A percentile compares a stretch with the other conserved stretches of the same genome.
phyloP scores from a whole-genome alignment of 2,329 filamentous ascomycete species.

The Arachnomyces sp. region DNA sequence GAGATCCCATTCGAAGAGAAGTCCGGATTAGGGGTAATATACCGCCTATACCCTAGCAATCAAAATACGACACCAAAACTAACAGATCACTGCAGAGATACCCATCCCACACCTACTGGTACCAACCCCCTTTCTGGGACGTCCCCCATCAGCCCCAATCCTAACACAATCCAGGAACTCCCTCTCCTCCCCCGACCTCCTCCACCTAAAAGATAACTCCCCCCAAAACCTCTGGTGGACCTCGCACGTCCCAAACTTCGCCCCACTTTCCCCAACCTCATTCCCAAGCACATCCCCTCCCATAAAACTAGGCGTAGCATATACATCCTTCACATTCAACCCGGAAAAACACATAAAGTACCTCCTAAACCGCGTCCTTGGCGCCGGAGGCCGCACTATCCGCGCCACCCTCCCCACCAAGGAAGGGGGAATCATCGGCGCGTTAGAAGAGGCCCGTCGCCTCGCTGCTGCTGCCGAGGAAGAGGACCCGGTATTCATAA shows the following conservation, averaged over 20 bases:
- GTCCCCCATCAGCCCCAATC: background rate
- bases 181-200: constrained; percentile 3
- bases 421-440: constrained; percentile 17
- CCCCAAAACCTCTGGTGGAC: constrained; percentile 31
- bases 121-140: background rate
- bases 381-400: constrained; percentile 21
- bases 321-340: constrained; percentile 30
- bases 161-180: constrained; percentile 5
- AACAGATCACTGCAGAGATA: constrained; percentile 11
- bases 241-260: constrained; percentile 27
- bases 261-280: constrained; percentile 10
- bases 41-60: background rate
- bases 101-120: constrained; percentile 12
- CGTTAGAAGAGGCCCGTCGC: constrained; percentile 18
- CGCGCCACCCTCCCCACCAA: constrained; percentile 21
- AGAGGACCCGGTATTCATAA: constrained; percentile 26
- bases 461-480: constrained; percentile 8
- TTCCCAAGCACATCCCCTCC: constrained; percentile 11
- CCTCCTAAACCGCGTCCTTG: constrained; percentile 22
- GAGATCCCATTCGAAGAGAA: constrained; percentile 17
- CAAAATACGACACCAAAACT: no score
- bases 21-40: constrained; percentile 13
- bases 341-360: constrained; percentile 29
- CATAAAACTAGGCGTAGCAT: constrained; percentile 21
- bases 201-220: background rate